Evolutionary conservation across 129 eudicot genomes (phyloP).

Genomic region (Helianthus annuus): DNA sequence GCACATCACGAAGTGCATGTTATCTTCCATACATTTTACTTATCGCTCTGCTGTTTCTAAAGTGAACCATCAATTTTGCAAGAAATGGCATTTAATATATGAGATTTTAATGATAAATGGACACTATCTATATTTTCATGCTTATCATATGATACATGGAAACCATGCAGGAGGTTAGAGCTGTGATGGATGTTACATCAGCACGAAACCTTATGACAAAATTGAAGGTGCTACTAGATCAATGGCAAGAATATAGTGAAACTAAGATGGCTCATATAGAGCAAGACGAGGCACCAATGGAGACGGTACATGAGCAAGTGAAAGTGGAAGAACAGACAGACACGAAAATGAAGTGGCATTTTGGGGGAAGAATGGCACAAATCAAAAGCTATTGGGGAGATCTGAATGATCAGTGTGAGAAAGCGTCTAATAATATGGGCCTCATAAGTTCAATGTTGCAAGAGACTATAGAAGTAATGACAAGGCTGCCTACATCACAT

Average conservation of each 20-base stretch:
- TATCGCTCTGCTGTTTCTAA: background rate
- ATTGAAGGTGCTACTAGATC: background rate
- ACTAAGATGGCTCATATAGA: background rate
- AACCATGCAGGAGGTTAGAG: slow-evolving; percentile 6
- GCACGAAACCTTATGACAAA: background rate
- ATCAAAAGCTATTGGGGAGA: background rate
- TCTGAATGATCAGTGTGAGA: background rate
- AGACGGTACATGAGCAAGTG: too few species aligned
- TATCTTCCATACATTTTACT: background rate
- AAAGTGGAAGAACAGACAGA: too few species aligned
- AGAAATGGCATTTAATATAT: background rate
- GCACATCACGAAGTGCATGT: background rate
- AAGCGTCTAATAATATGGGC: background rate
- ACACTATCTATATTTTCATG: too few species aligned
- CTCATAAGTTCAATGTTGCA: background rate
- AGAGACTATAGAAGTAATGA: background rate
- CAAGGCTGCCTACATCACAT: background rate
- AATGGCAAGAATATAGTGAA: background rate
- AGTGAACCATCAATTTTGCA: background rate
- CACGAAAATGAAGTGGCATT: too few species aligned
- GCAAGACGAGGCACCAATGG: background rate
- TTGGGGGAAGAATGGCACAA: background rate
- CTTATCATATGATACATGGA: background rate
- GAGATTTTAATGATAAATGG: too few species aligned
- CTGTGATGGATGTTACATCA: background rate